A percentile compares a stretch with the other conserved stretches of the same genome.
Evolutionary conservation across 805 yeast species (phyloP).

Genomic region (Dipodascus geniculatus): DNA sequence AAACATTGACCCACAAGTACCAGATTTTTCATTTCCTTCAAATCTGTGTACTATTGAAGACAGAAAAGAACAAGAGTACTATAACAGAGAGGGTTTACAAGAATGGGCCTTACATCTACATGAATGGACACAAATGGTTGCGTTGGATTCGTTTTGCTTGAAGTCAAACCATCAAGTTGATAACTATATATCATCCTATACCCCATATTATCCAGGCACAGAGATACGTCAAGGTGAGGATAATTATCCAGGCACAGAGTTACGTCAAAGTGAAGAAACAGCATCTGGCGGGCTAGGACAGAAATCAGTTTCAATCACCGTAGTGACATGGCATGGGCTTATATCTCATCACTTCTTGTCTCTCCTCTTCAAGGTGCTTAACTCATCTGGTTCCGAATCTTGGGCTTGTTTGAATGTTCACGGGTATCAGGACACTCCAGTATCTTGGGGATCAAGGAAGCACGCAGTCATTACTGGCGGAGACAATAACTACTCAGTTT

Average conservation of each 20-base stretch:
- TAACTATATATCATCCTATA: constrained; percentile 10
- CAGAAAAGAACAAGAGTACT: neutral
- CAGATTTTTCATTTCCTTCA: neutral
- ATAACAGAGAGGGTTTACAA: constrained; percentile 7
- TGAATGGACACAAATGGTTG: constrained; percentile 16
- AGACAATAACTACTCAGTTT: constrained; percentile 13
- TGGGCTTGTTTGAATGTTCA: constrained; percentile 12
- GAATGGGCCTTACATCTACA: constrained; percentile 11
- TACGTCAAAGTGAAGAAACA: too few species aligned
- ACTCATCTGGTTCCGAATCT: neutral
- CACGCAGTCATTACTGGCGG: constrained; percentile 14
- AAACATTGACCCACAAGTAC: neutral
- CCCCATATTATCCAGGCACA: constrained; percentile 2
- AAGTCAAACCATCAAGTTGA: constrained; percentile 8
- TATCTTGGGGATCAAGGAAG: constrained; percentile 15
- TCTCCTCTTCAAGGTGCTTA: too few species aligned
- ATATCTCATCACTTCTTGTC: neutral
- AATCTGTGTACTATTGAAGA: neutral
- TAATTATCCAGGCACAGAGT: neutral
- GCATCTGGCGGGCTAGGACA: too few species aligned
- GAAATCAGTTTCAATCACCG: neutral
- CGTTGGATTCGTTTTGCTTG: constrained; percentile 11
- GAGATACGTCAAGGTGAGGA: neutral
- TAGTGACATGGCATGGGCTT: constrained; percentile 2
- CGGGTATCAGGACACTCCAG: constrained; percentile 16